Evolutionary conservation across 164 flowering plant genomes (phyloP), one percentile per base, ranked within the genome.

Genomic region (Aristolochia fimbriata): DNA sequence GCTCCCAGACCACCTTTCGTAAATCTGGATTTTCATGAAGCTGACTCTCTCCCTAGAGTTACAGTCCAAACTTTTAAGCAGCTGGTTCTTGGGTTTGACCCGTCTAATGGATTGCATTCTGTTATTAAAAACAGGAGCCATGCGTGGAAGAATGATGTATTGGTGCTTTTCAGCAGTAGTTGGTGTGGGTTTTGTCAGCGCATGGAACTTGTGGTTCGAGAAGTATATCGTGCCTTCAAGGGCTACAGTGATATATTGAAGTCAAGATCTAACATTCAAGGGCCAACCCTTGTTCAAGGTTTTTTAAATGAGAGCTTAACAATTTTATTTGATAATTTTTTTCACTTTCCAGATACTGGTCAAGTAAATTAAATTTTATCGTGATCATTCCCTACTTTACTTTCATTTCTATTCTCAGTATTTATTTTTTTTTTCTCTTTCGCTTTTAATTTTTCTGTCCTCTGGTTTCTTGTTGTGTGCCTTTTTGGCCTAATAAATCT

Each of bases 111-210:
- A 16, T 54, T 63, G 17, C 55, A 52, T 50, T 70, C 79, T 61
- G 62, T 64, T 58, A 30, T 55, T 58, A 69, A 65, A 54, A 68
- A 68, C 57, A 24, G 64, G 49, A 62, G 62, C 19, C 57, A 69
- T 70, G 73, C 76, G 30, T 74, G 82, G 78, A 68, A 69, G 64
- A 81, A 77, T 70, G 96, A 90, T 68, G 84, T 87, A n/a, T 62
- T 93, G 70, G 96, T 93, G 54, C 85, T 93, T 54, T 90, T 90
- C 57, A 85, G 86, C 78, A 82, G 71, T 66, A 76, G 67, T 66
- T 93, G 96, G 96, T 93, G 99, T 73, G 99, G 91, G 17, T 93
- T 90, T 79, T 93, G 97, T 68, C 91, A 78, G 73, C 75, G 91
- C 73, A 90, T 85, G 91, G 97, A 90, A 69, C 65, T 90, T 33